Conservation (phyloP, 202 grass and related monocot species). For the Panicum hallii region DNA sequence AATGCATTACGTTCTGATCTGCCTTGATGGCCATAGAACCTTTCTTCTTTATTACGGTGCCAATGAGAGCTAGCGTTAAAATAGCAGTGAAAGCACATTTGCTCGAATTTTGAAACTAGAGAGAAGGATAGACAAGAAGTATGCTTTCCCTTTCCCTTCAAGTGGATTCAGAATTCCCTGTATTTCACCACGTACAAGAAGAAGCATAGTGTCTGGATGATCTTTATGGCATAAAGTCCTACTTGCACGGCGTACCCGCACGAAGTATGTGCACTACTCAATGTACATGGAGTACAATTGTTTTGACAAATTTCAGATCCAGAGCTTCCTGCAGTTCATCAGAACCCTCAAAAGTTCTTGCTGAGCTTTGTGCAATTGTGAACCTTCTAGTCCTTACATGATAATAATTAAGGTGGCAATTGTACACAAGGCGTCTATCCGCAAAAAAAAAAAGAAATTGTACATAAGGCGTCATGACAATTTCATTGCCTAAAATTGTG, state of each 20-base stretch:
- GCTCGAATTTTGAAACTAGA: not conserved
- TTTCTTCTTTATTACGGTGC: not conserved
- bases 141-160: not conserved
- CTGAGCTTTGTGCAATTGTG: not conserved
- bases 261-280: not conserved
- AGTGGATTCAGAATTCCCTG: not conserved
- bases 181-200: not conserved
- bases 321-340: not conserved
- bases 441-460: not conserved
- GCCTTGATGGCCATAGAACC: too few relatives aligned
- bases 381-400: not conserved
- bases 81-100: not conserved
- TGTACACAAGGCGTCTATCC: not conserved
- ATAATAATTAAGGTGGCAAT: not conserved
- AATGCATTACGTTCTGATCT: not conserved
- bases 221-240: not conserved
- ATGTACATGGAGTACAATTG: not conserved
- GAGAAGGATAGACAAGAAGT: not conserved
- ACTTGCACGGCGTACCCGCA: not conserved
- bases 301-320: not conserved
- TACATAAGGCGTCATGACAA: slow-evolving; percentile 20
- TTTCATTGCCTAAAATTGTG: slow-evolving; percentile 28
- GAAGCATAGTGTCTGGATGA: not conserved
- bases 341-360: not conserved
- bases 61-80: not conserved